Base-by-base conservation (phyloP, 2,329 filamentous ascomycete species). In the Fusarium torreyae region DNA sequence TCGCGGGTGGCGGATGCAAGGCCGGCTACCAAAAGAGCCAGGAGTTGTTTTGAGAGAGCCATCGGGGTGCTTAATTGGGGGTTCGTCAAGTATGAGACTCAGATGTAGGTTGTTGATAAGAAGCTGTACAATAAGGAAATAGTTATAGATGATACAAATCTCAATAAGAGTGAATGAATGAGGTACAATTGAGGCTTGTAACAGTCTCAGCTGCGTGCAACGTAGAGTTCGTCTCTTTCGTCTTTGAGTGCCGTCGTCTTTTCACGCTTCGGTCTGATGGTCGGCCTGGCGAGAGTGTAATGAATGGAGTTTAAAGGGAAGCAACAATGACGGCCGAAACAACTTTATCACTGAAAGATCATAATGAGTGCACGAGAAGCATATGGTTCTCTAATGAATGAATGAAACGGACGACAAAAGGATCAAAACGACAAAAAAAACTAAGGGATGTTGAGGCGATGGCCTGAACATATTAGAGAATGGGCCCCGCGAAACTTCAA, bases 1-100 rank as follows among this genome's bases (percentile, higher is more conserved):
- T 81, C 75, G 26, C 18, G 63, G 20, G 72, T 64, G 46, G 76
- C 79, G 7, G 73, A 71, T n/a, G 73, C 70, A 34, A 75, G 51
- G 13, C 68, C 60, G 8, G 69, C 53, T 28, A 77, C 39, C 20
- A 75, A 31, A 36, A 75, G 39, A 20, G 76, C 46, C 14, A 61
- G n/a, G n/a, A 72, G 33, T 9, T 53, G 17, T 15, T 48, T 57
- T 49, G 57, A 54, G 17, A 57, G 26, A 40, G 49, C n/a, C 68
- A 73, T 74, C 7, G 9, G 56, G 17, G n/a, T 36, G 15, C 22
- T 15, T 22, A 2, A 1, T 31, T 11, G 14, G 34, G 22, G 39
- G n/a, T 20, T 20, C 11, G 18, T 22, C 7, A 11, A 13, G 14
- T 53, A 20, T 40, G 9, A 14, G 43, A 33, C 45, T 10, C 18